phyloP scores from a whole-genome alignment of 768 basidiomycete genomes.

The Pholiota microspora region DNA sequence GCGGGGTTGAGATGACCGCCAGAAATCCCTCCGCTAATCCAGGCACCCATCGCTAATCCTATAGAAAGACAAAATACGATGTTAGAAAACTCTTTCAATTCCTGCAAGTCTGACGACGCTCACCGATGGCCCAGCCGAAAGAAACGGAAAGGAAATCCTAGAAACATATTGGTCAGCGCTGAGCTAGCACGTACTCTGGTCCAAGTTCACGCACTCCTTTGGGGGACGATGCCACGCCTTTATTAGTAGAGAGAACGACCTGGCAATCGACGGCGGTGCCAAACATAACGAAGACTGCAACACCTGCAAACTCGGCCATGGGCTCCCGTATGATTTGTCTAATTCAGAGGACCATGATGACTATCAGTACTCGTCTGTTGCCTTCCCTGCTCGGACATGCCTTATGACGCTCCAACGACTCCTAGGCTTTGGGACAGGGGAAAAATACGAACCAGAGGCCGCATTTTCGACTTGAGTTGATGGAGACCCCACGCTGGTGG shows the following conservation, averaged over 20 bases:
- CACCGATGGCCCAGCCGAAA: conserved; percentile 57
- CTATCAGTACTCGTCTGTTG: neutral
- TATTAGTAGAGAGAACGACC: conserved; percentile 48
- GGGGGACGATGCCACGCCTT: conserved; percentile 43
- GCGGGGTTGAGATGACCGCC: conserved; percentile 78
- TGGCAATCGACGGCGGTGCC: conserved; percentile 61
- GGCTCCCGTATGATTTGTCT: conserved; percentile 47
- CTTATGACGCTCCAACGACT: conserved; percentile 15
- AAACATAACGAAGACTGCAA: conserved; percentile 56
- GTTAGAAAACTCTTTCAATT: neutral
- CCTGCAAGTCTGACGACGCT: no score
- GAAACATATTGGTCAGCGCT: no score
- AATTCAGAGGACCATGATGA: neutral
- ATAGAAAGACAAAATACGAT: neutral
- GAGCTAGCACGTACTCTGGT: neutral
- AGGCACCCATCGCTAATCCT: conserved; percentile 59
- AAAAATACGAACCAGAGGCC: conserved; percentile 18
- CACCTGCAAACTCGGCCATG: conserved; percentile 65
- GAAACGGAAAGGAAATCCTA: conserved; percentile 49
- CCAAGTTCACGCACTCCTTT: conserved; percentile 46
- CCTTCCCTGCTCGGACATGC: conserved; percentile 6
- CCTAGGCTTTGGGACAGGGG: conserved; percentile 11
- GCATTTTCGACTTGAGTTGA: conserved; percentile 7
- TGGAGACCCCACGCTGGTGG: neutral
- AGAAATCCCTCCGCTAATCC: conserved; percentile 64